phyloP scores from a whole-genome alignment of 345 rosid species.

The Sonneratia caseolaris region DNA sequence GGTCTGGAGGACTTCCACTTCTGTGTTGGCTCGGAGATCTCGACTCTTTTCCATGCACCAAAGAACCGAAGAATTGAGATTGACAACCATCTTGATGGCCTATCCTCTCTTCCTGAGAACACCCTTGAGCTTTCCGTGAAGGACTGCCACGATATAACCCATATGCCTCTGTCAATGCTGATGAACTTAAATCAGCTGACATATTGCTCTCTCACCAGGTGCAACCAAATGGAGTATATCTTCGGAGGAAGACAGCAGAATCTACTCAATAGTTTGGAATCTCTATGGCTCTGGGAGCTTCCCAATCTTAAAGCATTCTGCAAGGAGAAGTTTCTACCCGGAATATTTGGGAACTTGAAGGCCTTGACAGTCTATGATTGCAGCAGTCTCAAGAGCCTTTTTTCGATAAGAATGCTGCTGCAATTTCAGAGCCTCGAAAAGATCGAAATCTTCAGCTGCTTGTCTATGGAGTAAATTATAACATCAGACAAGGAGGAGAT shows the following conservation, averaged over 20 bases:
- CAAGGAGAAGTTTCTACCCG: neutral
- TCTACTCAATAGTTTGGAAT: neutral
- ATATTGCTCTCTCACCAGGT: neutral
- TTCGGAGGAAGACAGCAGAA: neutral
- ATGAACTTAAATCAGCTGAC: constrained; percentile 1
- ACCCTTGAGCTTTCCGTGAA: constrained; percentile 1
- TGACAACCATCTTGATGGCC: neutral
- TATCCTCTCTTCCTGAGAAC: constrained; percentile 1
- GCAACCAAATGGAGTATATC: constrained; percentile 8
- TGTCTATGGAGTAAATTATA: neutral
- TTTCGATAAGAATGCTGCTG: neutral
- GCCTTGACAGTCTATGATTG: constrained; percentile 4
- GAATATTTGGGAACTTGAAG: constrained; percentile 4
- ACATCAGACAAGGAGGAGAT: neutral
- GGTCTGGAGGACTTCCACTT: neutral
- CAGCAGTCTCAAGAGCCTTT: constrained; percentile 5
- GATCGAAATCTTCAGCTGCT: constrained; percentile 9
- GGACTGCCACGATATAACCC: constrained; percentile 2
- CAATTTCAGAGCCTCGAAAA: constrained; percentile 3
- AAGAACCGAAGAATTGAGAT: neutral
- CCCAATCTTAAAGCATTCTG: constrained; percentile 2
- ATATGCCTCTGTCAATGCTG: neutral
- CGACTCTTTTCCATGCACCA: neutral
- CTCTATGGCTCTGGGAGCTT: constrained; percentile 10
- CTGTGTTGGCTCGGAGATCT: neutral